Percentiles rank a stretch among this genome's conserved stretches.
These are phyloP conservation scores for Ophiostoma perfectum DNA, from an alignment of 2,329 filamentous ascomycete genomes.

Conservation along the genomic window DNA sequence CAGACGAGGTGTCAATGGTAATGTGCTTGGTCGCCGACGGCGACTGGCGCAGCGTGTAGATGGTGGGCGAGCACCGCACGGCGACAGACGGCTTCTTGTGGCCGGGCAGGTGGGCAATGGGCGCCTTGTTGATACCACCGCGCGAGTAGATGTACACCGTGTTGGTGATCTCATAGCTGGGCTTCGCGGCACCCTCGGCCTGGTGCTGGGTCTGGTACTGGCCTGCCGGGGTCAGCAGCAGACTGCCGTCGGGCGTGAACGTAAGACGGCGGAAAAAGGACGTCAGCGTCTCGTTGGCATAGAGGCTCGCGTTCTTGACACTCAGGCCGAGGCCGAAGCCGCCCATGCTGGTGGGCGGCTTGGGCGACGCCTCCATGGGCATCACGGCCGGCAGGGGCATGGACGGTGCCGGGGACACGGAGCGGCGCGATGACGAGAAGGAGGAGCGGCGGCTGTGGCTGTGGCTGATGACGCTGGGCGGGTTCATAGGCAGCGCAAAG, in stretches of 20 bases:
- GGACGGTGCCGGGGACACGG: conserved; percentile 87
- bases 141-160: conserved; percentile 98
- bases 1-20: conserved; percentile 86
- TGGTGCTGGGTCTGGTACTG: conserved; percentile 83
- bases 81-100: conserved; percentile 98
- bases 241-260: conserved; percentile 90
- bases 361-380: conserved; percentile 84
- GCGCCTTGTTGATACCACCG: conserved; percentile 93
- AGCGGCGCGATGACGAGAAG: conserved; percentile 78
- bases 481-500: conserved; percentile 89
- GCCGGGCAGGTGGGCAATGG: conserved; percentile 87
- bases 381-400: conserved; percentile 93
- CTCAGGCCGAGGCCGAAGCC: conserved; percentile 42
- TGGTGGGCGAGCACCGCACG: conserved; percentile 85
- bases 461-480: conserved; percentile 79
- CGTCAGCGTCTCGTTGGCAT: conserved; percentile 92
- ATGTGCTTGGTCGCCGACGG: conserved; percentile 76
- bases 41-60: conserved; percentile 72
- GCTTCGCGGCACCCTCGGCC: conserved; percentile 55
- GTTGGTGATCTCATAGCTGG: conserved; percentile 81
- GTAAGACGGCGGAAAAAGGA: conserved; percentile 93
- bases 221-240: conserved; percentile 89
- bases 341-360: conserved; percentile 51
- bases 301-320: conserved; percentile 80
- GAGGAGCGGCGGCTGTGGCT: conserved; percentile 93